A percentile compares a stretch with the other conserved stretches of the same genome.
Conservation (phyloP, 1,284 basidiomycete species). For the Ganoderma lucidum region DNA sequence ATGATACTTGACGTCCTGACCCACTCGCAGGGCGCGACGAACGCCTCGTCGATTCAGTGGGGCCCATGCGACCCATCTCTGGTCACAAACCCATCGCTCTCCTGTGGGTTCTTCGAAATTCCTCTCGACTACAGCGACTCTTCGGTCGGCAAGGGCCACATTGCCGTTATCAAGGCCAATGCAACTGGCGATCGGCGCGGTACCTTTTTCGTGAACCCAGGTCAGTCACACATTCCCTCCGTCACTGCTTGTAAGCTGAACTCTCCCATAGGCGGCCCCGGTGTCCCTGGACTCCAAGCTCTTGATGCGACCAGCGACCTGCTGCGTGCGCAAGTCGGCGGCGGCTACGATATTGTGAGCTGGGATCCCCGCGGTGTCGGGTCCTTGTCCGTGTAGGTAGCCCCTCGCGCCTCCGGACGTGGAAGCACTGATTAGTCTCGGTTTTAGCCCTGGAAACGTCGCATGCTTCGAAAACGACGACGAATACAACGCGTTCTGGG, state of each 20-base stretch:
- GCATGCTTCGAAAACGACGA: constrained; percentile 16
- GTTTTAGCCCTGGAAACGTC: constrained; percentile 19
- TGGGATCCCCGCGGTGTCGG: constrained; percentile 20
- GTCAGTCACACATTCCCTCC: background rate
- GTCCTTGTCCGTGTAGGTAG: background rate
- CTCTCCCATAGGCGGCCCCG: constrained; percentile 8
- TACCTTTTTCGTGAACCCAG: constrained; percentile 24
- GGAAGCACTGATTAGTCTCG: background rate
- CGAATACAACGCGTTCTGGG: too few species aligned
- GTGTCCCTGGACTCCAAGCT: background rate
- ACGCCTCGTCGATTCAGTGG: constrained; percentile 15
- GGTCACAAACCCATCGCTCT: constrained; percentile 11
- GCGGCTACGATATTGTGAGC: background rate
- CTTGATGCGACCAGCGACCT: background rate
- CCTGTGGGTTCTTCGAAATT: constrained; percentile 20
- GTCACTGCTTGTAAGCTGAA: background rate
- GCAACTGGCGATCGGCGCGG: constrained; percentile 4
- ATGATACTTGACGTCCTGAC: background rate
- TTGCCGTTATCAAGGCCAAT: constrained; percentile 21
- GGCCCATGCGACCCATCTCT: constrained; percentile 12
- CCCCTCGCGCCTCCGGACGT: too few species aligned
- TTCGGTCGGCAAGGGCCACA: constrained; percentile 13
- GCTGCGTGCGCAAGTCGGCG: too few species aligned
- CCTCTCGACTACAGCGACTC: constrained; percentile 27
- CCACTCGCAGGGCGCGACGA: background rate